Evolutionary conservation across 2,329 filamentous ascomycete species (phyloP).

Genomic region (Corynespora cassiicola): DNA sequence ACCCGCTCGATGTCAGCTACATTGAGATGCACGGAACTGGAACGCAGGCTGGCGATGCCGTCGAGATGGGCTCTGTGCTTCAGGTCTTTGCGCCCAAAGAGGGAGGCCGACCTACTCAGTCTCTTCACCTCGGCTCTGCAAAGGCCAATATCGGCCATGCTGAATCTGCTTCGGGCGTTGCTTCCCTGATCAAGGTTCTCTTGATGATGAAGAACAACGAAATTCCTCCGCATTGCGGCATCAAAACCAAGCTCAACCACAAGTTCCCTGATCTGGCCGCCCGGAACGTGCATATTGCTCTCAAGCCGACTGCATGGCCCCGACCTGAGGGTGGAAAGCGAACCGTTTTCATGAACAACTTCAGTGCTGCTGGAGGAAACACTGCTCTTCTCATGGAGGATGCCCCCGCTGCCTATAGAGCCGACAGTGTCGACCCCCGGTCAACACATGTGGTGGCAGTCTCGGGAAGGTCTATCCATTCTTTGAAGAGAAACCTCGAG

Average conservation of each 20-base stretch:
- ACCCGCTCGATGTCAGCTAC: conserved; percentile 37
- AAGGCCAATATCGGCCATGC: conserved; percentile 46
- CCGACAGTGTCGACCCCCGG: conserved; percentile 15
- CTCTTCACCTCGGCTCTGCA: conserved; percentile 33
- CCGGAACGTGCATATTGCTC: conserved; percentile 20
- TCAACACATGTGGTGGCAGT: conserved; percentile 15
- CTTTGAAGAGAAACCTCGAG: conserved; percentile 18
- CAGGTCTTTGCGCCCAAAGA: conserved; percentile 15
- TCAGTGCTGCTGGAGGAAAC: conserved; percentile 47
- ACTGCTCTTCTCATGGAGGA: conserved; percentile 35
- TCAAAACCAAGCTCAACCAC: conserved; percentile 28
- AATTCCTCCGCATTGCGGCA: conserved; percentile 32
- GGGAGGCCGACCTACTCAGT: conserved; percentile 7
- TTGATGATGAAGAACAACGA: conserved; percentile 24
- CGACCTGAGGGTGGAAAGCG: conserved; percentile 4
- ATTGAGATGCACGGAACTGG: conserved; percentile 43
- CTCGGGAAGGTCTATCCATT: conserved; percentile 10
- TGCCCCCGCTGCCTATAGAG: conserved; percentile 3
- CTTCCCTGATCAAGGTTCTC: conserved; percentile 41
- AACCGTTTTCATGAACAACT: conserved; percentile 43
- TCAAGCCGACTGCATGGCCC: conserved; percentile 12
- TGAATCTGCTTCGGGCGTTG: conserved; percentile 41
- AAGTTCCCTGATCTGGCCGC: conserved; percentile 25
- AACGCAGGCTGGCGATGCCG: conserved; percentile 35
- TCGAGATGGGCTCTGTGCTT: conserved; percentile 28